These are phyloP conservation scores for Jatropha podagrica DNA, from an alignment of 441 rosid species.

Conservation along the genomic window DNA sequence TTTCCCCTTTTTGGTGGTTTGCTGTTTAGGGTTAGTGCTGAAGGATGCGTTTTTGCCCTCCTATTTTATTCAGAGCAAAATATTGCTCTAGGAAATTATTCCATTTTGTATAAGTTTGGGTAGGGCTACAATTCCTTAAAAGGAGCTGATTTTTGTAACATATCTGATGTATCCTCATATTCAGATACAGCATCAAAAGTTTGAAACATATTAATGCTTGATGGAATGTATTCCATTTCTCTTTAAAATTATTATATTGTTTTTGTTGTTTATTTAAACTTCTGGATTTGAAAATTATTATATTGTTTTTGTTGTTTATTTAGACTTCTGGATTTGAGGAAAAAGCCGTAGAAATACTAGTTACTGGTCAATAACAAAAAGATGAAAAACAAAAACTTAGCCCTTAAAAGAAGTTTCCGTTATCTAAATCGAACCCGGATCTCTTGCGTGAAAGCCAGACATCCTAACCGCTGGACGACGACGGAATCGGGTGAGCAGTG, in stretches of 20 bases:
- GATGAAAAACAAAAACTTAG: too few species aligned
- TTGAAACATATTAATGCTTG: not conserved
- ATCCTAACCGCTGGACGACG: constrained; percentile 98
- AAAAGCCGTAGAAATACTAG: too few species aligned
- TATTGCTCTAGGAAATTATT: constrained; percentile 15
- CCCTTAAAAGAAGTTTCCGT: too few species aligned
- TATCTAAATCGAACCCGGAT: constrained; percentile 51
- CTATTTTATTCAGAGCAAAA: constrained; percentile 16
- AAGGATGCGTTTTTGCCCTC: not conserved
- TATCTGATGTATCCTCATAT: not conserved
- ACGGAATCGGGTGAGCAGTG: constrained; percentile 37
- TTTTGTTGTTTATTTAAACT: too few species aligned
- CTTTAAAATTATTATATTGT: too few species aligned
- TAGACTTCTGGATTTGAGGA: too few species aligned
- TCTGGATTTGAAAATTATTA: too few species aligned
- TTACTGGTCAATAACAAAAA: too few species aligned
- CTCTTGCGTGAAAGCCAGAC: constrained; percentile 98
- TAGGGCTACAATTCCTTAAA: not conserved
- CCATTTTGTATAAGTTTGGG: constrained; percentile 2
- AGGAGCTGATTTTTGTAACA: constrained; percentile 5
- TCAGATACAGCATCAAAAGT: not conserved
- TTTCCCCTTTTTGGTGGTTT: not conserved
- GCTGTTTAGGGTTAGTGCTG: not conserved
- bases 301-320: too few species aligned
- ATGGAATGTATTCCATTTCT: too few species aligned